Percentiles rank a stretch among this genome's conserved stretches.
phyloP scores from a whole-genome alignment of 23 red algal species.

The Agarophyton chilense region DNA sequence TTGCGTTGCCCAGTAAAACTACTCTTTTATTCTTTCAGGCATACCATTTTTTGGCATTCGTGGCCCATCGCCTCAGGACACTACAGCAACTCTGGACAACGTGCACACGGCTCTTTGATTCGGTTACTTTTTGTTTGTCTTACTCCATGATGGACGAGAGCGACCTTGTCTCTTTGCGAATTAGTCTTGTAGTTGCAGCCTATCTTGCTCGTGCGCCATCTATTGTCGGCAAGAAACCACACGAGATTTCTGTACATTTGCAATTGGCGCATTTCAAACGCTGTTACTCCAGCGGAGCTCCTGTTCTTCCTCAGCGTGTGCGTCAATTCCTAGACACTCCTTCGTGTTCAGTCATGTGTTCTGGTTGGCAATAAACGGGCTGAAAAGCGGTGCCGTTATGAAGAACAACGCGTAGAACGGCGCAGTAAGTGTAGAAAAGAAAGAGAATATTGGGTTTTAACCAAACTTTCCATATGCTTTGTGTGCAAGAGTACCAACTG shows the following conservation, averaged over 20 bases:
- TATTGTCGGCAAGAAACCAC: neutral
- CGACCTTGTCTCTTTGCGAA: neutral
- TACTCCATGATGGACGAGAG: neutral
- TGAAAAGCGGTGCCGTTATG: neutral
- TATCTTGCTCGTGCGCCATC: neutral
- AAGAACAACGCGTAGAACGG: neutral
- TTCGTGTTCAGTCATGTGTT: neutral
- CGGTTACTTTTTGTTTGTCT: neutral
- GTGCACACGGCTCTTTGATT: neutral
- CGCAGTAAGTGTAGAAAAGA: neutral
- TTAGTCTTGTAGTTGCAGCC: neutral
- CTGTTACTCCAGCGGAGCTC: neutral
- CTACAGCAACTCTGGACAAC: neutral
- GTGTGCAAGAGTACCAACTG: constrained; percentile 27
- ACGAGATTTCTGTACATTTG: neutral
- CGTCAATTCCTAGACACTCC: neutral
- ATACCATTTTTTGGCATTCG: neutral
- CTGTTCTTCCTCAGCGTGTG: neutral
- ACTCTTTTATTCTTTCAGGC: neutral
- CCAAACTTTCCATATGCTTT: constrained; percentile 64
- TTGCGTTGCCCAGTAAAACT: neutral
- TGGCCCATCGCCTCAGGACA: neutral
- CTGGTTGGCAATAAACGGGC: neutral
- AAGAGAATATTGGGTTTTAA: constrained; percentile 11
- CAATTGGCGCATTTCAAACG: neutral